Conservation (phyloP, 2,329 filamentous ascomycete genomes). For the Bisporella sp. region DNA sequence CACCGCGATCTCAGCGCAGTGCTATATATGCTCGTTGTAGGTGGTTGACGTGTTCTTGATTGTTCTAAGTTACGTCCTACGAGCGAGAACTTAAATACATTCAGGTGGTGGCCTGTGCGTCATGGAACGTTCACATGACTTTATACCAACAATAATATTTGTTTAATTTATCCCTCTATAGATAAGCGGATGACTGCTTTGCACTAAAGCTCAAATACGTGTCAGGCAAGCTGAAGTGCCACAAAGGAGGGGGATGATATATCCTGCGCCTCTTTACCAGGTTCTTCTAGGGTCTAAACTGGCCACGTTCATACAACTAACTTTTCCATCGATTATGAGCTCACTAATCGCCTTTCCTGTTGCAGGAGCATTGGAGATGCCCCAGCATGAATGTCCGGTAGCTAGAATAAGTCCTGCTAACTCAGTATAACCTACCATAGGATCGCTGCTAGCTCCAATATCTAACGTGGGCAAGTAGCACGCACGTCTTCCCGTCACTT, state of each 20-base stretch:
- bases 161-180: background rate
- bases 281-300: slow-evolving; percentile 11
- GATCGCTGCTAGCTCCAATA: slow-evolving; percentile 35
- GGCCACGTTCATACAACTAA: slow-evolving; percentile 54
- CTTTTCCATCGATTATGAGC: slow-evolving; percentile 63
- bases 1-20: too few species aligned
- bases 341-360: slow-evolving; percentile 78
- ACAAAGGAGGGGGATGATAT: too few species aligned
- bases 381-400: slow-evolving; percentile 91
- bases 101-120: too few species aligned
- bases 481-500: slow-evolving; percentile 70
- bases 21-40: too few species aligned
- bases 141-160: too few species aligned
- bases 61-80: too few species aligned
- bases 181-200: background rate
- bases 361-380: slow-evolving; percentile 85
- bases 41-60: too few species aligned
- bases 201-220: slow-evolving; percentile 1
- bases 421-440: slow-evolving; percentile 70
- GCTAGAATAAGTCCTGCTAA: slow-evolving; percentile 71
- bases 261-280: too few species aligned
- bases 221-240: slow-evolving; percentile 1
- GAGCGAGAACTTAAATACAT: too few species aligned
- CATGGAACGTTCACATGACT: too few species aligned
- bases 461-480: slow-evolving; percentile 70